Percentiles rank a stretch among this genome's conserved stretches.
These are phyloP conservation scores for Spatholobus suberectus DNA, from an alignment of 306 rosid species.

Conservation along the genomic window DNA sequence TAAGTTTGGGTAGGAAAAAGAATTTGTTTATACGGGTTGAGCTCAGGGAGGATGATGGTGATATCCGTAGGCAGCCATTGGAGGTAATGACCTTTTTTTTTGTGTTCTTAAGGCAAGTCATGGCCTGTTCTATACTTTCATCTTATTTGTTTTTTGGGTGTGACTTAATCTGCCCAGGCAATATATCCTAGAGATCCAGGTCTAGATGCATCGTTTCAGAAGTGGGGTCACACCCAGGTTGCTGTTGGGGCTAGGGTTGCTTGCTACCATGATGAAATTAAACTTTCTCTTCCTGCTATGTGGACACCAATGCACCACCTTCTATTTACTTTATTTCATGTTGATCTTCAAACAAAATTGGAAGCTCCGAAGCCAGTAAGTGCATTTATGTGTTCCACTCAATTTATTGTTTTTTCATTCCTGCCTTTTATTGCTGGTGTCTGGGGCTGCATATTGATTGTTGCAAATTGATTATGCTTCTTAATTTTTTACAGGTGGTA, in stretches of 20 bases:
- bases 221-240: conserved; percentile 89
- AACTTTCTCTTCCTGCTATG: conserved; percentile 93
- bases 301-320: conserved; percentile 96
- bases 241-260: conserved; percentile 86
- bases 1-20: conserved; percentile 96
- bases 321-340: conserved; percentile 85
- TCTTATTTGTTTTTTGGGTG: conserved; percentile 32
- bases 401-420: conserved; percentile 29
- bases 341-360: conserved; percentile 91
- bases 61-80: conserved; percentile 85
- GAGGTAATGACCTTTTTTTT: conserved; percentile 62
- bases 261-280: conserved; percentile 90
- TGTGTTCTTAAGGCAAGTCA: not conserved
- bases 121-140: conserved; percentile 24
- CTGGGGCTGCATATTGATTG: conserved; percentile 31
- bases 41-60: conserved; percentile 92
- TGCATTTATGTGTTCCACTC: conserved; percentile 35
- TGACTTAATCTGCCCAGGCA: conserved; percentile 63
- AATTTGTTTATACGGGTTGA: conserved; percentile 90
- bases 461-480: conserved; percentile 41
- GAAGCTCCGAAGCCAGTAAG: conserved; percentile 97
- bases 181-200: conserved; percentile 85
- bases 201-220: conserved; percentile 62
- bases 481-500: conserved; percentile 68
- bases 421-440: conserved; percentile 11